Percentiles rank a stretch among this genome's conserved stretches.
These are phyloP conservation scores for Acorus gramineus DNA, from an alignment of 106 monocot genomes.

Conservation along the genomic window DNA sequence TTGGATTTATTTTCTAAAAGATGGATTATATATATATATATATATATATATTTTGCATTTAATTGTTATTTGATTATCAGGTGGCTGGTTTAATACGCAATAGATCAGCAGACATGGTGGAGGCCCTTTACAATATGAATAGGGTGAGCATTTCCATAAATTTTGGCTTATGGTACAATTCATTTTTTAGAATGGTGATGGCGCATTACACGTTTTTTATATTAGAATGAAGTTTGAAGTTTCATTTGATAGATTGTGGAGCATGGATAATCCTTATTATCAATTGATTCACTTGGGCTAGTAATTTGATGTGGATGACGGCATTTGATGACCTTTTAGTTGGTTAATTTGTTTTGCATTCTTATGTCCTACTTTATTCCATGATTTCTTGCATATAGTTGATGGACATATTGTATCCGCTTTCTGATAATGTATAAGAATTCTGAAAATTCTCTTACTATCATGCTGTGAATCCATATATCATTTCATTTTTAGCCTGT, in stretches of 20 bases:
- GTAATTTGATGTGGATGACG: too few species aligned
- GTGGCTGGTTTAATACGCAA: constrained; percentile 58
- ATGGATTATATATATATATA: too few species aligned
- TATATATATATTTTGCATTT: too few species aligned
- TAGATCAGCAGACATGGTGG: constrained; percentile 85
- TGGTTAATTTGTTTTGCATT: neutral
- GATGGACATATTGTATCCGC: too few species aligned
- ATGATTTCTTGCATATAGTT: neutral
- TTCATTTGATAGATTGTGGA: too few species aligned
- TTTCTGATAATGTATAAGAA: too few species aligned
- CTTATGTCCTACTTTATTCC: neutral
- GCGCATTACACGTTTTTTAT: neutral
- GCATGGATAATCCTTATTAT: too few species aligned
- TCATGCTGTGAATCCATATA: too few species aligned
- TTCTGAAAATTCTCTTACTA: too few species aligned
- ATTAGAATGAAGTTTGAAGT: neutral
- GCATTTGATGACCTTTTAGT: neutral
- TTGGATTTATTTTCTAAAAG: too few species aligned
- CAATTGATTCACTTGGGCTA: too few species aligned
- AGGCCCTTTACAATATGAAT: constrained; percentile 95
- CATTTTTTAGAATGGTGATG: neutral
- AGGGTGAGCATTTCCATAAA: constrained; percentile 24
- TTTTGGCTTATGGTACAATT: neutral
- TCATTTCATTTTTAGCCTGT: too few species aligned
- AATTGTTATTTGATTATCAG: constrained; percentile 18